These are phyloP conservation scores for Paramyrothecium roridum DNA, from an alignment of 2,329 filamentous ascomycete genomes.

Conservation along the genomic window DNA sequence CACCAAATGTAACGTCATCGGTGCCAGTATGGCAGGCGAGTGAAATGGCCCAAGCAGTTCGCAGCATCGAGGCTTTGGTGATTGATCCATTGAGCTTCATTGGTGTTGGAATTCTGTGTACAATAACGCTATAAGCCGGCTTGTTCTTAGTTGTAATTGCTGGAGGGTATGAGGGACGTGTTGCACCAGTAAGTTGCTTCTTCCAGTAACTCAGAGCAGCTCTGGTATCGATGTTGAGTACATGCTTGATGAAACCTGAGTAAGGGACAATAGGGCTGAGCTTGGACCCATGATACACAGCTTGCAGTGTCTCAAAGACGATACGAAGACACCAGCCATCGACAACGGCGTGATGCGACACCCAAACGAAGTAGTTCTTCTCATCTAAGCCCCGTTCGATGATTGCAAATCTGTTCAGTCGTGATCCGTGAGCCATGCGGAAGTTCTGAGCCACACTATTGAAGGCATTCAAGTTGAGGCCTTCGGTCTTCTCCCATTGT, in stretches of 20 bases:
- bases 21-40: slow-evolving; percentile 13
- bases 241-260: slow-evolving; percentile 37
- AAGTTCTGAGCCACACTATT: background rate
- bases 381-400: background rate
- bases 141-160: background rate
- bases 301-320: slow-evolving; percentile 8
- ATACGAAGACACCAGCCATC: slow-evolving; percentile 48
- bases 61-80: slow-evolving; percentile 14
- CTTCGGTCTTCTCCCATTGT: background rate
- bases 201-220: slow-evolving; percentile 30
- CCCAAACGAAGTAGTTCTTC: slow-evolving; percentile 9
- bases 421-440: background rate
- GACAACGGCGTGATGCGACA: slow-evolving; percentile 39
- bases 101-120: background rate
- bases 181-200: slow-evolving; percentile 26
- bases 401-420: background rate
- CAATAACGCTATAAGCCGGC: background rate
- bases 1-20: slow-evolving; percentile 20
- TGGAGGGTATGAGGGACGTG: background rate
- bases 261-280: slow-evolving; percentile 18
- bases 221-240: slow-evolving; percentile 25
- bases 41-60: slow-evolving; percentile 20
- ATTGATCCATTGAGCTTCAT: background rate
- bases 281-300: slow-evolving; percentile 3
- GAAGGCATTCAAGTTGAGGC: background rate